Evolutionary conservation across 805 yeast genomes (phyloP).

Genomic region (Priceomyces haplophilus): DNA sequence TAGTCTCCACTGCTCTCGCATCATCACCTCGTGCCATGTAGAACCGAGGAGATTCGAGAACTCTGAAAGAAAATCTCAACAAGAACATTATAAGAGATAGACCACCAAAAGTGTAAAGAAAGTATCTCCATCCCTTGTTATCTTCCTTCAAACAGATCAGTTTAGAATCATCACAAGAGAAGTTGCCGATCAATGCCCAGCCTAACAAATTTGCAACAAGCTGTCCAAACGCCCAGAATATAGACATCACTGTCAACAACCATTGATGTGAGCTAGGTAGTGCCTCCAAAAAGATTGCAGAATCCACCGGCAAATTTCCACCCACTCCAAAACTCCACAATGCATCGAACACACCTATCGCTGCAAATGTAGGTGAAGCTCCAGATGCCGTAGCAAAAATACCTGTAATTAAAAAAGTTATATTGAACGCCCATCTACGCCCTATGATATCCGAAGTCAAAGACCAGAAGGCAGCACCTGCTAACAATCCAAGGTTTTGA

Average conservation of each 20-base stretch:
- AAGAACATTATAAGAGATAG: slow-evolving; percentile 41
- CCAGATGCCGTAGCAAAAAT: slow-evolving; percentile 28
- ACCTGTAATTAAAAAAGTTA: slow-evolving; percentile 26
- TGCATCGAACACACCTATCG: slow-evolving; percentile 23
- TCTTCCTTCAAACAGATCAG: slow-evolving; percentile 41
- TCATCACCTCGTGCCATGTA: slow-evolving; percentile 52
- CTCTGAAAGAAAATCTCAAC: slow-evolving; percentile 34
- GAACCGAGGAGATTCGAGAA: slow-evolving; percentile 57
- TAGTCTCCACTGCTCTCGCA: slow-evolving; percentile 43
- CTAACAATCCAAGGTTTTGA: slow-evolving; percentile 37
- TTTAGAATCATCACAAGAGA: slow-evolving; percentile 36
- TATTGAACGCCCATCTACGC: slow-evolving; percentile 28
- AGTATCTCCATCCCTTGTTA: slow-evolving; percentile 66
- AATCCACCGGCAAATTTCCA: slow-evolving; percentile 32
- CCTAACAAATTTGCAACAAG: slow-evolving; percentile 49
- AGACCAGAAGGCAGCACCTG: slow-evolving; percentile 32
- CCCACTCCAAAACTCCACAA: slow-evolving; percentile 32
- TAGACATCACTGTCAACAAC: slow-evolving; percentile 37
- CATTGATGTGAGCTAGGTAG: slow-evolving; percentile 25
- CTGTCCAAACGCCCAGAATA: slow-evolving; percentile 66
- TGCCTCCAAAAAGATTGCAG: slow-evolving; percentile 28
- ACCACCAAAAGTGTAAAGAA: slow-evolving; percentile 51
- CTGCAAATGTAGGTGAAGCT: slow-evolving; percentile 27
- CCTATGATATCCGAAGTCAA: slow-evolving; percentile 29
- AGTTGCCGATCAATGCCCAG: slow-evolving; percentile 54